phyloP scores from a whole-genome alignment of 768 basidiomycete genomes.

The Lentinus brumalis region DNA sequence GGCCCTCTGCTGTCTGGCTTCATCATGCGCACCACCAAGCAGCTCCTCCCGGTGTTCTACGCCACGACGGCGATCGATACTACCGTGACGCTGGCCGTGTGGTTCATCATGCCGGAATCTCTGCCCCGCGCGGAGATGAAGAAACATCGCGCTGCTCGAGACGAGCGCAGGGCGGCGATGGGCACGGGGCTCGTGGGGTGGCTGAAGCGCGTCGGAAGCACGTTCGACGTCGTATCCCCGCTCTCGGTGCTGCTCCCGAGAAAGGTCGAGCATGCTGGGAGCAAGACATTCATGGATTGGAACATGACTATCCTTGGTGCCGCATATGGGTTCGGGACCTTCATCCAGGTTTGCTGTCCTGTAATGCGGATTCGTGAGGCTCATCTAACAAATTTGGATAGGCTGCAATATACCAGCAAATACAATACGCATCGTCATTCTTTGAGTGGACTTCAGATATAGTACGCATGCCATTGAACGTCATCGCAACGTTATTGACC shows the following conservation, averaged over 20 bases:
- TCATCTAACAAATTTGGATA: constrained; percentile 25
- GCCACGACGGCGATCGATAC: constrained; percentile 52
- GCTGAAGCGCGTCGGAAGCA: constrained; percentile 40
- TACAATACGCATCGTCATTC: constrained; percentile 63
- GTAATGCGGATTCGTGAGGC: background rate
- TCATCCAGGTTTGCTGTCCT: constrained; percentile 47
- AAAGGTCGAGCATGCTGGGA: constrained; percentile 38
- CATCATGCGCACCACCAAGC: constrained; percentile 58
- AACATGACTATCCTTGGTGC: constrained; percentile 58
- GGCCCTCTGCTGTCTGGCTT: constrained; percentile 76
- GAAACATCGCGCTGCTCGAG: constrained; percentile 27
- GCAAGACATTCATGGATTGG: constrained; percentile 56
- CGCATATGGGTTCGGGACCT: constrained; percentile 48
- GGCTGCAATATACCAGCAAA: constrained; percentile 56
- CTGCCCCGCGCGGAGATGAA: constrained; percentile 55
- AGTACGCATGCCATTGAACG: constrained; percentile 38
- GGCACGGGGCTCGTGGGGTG: constrained; percentile 23
- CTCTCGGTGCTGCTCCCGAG: constrained; percentile 64
- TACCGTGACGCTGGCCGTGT: constrained; percentile 48
- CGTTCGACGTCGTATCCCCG: constrained; percentile 68
- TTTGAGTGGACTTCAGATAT: constrained; percentile 71
- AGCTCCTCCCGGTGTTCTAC: constrained; percentile 74
- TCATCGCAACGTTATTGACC: background rate
- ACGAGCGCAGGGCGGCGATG: background rate
- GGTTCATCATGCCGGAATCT: constrained; percentile 77